These are phyloP conservation scores for Chlorella sp. DNA, from an alignment of 139 green algal genomes.

Conservation along the genomic window DNA sequence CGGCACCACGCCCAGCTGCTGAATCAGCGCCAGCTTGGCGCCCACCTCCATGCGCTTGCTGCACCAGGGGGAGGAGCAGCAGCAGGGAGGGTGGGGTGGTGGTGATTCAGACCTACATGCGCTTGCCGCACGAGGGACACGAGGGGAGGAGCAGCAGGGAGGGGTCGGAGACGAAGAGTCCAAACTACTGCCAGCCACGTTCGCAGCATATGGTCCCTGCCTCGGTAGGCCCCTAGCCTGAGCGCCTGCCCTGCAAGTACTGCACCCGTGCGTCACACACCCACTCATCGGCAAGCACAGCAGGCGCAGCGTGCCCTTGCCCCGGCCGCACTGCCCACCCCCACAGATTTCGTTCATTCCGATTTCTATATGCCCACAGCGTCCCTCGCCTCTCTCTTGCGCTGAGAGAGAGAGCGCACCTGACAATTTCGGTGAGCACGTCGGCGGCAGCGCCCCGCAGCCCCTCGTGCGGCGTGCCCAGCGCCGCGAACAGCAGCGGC, in stretches of 20 bases:
- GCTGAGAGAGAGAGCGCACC: too few relatives aligned
- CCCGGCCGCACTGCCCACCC: too few relatives aligned
- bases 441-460: slow-evolving; percentile 73
- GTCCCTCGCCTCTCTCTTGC: too few relatives aligned
- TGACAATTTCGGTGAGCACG: slow-evolving; percentile 80
- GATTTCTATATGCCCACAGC: too few relatives aligned
- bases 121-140: slow-evolving; percentile 62
- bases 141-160: neutral
- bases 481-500: slow-evolving; percentile 71
- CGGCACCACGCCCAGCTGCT: slow-evolving; percentile 71
- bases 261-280: too few relatives aligned
- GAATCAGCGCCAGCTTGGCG: slow-evolving; percentile 83
- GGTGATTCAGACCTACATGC: slow-evolving; percentile 58
- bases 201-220: neutral
- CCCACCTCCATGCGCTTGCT: slow-evolving; percentile 89
- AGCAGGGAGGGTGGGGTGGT: neutral
- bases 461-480: slow-evolving; percentile 36
- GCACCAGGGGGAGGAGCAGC: neutral
- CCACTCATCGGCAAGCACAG: too few relatives aligned
- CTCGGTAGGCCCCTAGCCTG: too few relatives aligned
- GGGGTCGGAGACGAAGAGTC: neutral
- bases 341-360: too few relatives aligned
- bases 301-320: too few relatives aligned
- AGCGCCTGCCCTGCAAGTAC: neutral
- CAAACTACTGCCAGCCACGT: too few relatives aligned